A percentile compares a stretch with the other conserved stretches of the same genome.
These are phyloP conservation scores for Gaultheria prostrata DNA, from an alignment of 148 eudicot genomes.

Conservation along the genomic window DNA sequence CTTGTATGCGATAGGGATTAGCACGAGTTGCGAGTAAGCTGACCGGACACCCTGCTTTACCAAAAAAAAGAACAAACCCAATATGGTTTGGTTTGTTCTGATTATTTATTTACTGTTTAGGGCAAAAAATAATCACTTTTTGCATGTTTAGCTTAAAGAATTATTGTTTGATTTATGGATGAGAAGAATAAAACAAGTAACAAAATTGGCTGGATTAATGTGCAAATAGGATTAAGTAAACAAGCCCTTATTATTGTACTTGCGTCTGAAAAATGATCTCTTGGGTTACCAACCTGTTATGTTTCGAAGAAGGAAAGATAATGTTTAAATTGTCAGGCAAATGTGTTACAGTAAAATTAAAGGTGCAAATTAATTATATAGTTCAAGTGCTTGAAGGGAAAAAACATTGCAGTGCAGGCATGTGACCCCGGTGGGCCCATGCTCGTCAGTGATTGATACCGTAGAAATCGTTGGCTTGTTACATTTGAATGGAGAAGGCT, in stretches of 20 bases:
- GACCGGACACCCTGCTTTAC: no score
- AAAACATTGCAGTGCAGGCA: background rate
- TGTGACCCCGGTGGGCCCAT: background rate
- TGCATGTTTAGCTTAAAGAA: no score
- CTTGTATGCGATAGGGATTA: no score
- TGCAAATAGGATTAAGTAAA: background rate
- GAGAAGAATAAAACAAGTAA: background rate
- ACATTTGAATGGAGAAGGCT: background rate
- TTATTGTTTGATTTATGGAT: no score
- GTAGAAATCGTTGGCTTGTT: background rate
- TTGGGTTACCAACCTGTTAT: background rate
- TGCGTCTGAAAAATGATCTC: no score
- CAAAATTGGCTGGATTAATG: background rate
- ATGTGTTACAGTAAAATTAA: background rate
- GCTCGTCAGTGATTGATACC: background rate
- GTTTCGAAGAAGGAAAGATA: background rate
- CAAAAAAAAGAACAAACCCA: no score
- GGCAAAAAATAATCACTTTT: no score
- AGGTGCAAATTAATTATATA: background rate
- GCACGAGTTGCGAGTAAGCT: no score
- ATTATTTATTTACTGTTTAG: no score
- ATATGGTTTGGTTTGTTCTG: no score
- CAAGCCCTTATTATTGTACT: background rate
- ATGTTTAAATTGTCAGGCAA: background rate
- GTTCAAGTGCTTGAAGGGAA: background rate